Percentiles rank a stretch among this genome's conserved stretches.
phyloP scores from a whole-genome alignment of 495 filamentous ascomycete genomes.

The Alectoria sarmentosa region DNA sequence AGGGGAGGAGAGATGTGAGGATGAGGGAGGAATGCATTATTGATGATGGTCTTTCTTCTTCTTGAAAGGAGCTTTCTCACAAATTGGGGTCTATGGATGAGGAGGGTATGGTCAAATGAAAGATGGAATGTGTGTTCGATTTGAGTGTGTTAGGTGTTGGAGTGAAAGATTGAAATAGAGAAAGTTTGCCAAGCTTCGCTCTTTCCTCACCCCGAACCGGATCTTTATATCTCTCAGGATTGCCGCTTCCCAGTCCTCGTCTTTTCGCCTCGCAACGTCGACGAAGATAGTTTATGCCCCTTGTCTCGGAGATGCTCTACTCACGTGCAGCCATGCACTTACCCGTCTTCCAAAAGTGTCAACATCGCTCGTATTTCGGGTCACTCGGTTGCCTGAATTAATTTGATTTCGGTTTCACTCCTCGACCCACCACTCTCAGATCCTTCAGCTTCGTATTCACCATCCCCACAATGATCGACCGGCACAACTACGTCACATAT shows the following conservation, averaged over 20 bases:
- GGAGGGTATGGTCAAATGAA: not conserved
- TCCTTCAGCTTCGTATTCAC: not conserved
- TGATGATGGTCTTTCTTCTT: not conserved
- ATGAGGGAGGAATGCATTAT: slow-evolving; percentile 7
- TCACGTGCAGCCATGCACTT: not conserved
- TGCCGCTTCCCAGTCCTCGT: not conserved
- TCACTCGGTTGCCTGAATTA: not conserved
- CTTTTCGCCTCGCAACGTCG: not conserved
- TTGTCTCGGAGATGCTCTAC: not conserved
- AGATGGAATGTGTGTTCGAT: not conserved
- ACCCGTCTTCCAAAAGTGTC: not conserved
- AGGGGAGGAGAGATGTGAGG: slow-evolving; percentile 1
- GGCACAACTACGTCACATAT: not conserved
- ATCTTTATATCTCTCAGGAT: not conserved
- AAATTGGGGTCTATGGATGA: not conserved
- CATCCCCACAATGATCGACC: not conserved
- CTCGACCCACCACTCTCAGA: not conserved
- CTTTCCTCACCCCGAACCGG: not conserved
- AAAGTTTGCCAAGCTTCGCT: not conserved
- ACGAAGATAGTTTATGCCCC: not conserved
- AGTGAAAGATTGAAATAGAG: not conserved
- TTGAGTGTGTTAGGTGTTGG: not conserved
- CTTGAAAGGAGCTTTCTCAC: not conserved
- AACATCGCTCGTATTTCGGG: not conserved
- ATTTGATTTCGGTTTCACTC: not conserved